phyloP scores from a whole-genome alignment of 129 eudicot genomes.

The Mikania micrantha region DNA sequence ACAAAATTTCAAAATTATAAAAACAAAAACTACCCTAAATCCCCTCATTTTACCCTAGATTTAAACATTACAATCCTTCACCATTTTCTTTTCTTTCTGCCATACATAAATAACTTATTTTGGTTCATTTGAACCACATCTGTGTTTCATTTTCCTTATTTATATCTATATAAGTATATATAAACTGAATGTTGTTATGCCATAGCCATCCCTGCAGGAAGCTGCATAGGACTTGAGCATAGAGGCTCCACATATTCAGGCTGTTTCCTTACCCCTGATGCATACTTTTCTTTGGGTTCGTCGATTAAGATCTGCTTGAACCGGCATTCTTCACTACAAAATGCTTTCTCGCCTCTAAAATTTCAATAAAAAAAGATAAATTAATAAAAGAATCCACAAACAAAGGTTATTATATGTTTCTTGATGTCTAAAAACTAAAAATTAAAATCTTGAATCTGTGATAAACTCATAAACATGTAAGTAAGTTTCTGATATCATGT shows the following conservation, averaged over 20 bases:
- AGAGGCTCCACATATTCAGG: constrained; percentile 40
- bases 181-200: constrained; percentile 30
- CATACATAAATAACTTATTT: constrained; percentile 24
- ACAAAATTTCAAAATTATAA: constrained; percentile 15
- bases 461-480: too few species aligned
- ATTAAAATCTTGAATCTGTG: too few species aligned
- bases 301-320: constrained; percentile 50
- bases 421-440: background rate
- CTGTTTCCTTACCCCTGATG: constrained; percentile 38
- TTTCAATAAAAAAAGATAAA: background rate
- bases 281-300: constrained; percentile 54
- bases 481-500: background rate
- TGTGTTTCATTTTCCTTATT: constrained; percentile 19
- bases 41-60: constrained; percentile 20
- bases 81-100: background rate
- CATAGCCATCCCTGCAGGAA: constrained; percentile 50
- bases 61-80: constrained; percentile 11
- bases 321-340: constrained; percentile 80
- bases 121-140: constrained; percentile 25
- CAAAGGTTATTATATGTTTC: background rate
- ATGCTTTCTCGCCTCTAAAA: constrained; percentile 74
- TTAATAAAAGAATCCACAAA: background rate
- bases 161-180: constrained; percentile 11
- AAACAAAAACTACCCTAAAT: constrained; percentile 15
- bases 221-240: constrained; percentile 57